Evolutionary conservation across 441 rosid species (phyloP).

Genomic region (Mallotus repandus): DNA sequence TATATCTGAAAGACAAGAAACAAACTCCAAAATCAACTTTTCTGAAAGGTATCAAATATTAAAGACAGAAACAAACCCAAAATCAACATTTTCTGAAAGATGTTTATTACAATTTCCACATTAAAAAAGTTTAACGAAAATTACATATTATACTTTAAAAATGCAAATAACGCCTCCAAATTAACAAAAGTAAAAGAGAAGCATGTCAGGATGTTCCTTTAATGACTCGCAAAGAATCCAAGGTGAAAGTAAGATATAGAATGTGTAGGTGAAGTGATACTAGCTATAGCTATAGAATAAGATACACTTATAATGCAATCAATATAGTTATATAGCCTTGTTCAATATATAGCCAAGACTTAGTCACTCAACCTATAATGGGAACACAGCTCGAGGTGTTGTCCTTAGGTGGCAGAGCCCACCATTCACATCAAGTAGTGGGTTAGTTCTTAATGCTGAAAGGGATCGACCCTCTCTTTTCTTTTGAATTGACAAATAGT

Average conservation of each 20-base stretch:
- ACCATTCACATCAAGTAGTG: background rate
- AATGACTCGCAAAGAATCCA: background rate
- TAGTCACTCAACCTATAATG: conserved; percentile 31
- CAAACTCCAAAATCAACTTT: too few species aligned
- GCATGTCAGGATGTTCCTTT: background rate
- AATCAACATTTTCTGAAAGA: too few species aligned
- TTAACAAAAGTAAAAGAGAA: background rate
- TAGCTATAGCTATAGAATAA: too few species aligned
- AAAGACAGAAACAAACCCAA: too few species aligned
- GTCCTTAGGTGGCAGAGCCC: conserved; percentile 10
- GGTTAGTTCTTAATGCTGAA: background rate
- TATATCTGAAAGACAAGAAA: too few species aligned
- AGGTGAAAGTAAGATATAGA: background rate
- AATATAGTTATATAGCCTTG: too few species aligned
- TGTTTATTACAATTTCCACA: too few species aligned
- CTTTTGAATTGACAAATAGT: background rate
- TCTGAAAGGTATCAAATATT: too few species aligned
- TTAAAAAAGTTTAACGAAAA: too few species aligned
- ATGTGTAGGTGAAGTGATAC: background rate
- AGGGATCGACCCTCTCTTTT: background rate
- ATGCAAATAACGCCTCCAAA: background rate
- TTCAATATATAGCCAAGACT: too few species aligned
- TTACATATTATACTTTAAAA: background rate
- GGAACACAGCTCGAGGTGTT: conserved; percentile 49
- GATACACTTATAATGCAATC: too few species aligned